Evolutionary conservation across 768 basidiomycete genomes (phyloP).

Genomic region (Amyloporia xantha): DNA sequence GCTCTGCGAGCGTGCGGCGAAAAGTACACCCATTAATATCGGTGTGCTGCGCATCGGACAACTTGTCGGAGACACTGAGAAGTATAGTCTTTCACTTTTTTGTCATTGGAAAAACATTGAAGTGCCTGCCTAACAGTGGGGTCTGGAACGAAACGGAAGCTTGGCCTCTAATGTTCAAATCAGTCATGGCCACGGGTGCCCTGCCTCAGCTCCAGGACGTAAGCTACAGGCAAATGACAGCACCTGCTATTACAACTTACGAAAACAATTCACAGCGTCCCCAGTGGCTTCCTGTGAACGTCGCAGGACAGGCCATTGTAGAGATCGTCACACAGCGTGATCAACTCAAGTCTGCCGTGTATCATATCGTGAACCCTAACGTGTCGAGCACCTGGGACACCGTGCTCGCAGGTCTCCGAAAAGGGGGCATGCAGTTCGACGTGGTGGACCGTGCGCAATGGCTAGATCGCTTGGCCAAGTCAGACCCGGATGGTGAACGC

Average conservation of each 20-base stretch:
- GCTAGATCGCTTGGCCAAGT: slow-evolving; percentile 30
- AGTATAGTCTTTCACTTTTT: slow-evolving; percentile 10
- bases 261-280: slow-evolving; percentile 22
- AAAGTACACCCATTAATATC: slow-evolving; percentile 21
- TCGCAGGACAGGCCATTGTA: slow-evolving; percentile 39
- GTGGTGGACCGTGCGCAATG: slow-evolving; percentile 30
- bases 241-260: neutral
- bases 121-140: slow-evolving; percentile 22
- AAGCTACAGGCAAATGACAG: neutral
- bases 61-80: slow-evolving; percentile 43
- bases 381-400: slow-evolving; percentile 29
- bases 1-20: slow-evolving; percentile 37
- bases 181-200: slow-evolving; percentile 33
- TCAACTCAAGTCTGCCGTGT: slow-evolving; percentile 19
- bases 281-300: slow-evolving; percentile 50
- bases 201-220: slow-evolving; percentile 28
- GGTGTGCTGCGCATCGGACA: slow-evolving; percentile 46
- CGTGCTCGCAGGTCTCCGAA: slow-evolving; percentile 33
- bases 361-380: slow-evolving; percentile 34
- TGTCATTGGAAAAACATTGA: neutral
- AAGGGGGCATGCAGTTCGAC: slow-evolving; percentile 34
- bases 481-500: slow-evolving; percentile 28
- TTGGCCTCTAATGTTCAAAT: slow-evolving; percentile 38
- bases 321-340: slow-evolving; percentile 31
- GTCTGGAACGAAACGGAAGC: slow-evolving; percentile 50